Conservation (phyloP, 2,329 filamentous ascomycete species). For the Colletotrichum australisinense region DNA sequence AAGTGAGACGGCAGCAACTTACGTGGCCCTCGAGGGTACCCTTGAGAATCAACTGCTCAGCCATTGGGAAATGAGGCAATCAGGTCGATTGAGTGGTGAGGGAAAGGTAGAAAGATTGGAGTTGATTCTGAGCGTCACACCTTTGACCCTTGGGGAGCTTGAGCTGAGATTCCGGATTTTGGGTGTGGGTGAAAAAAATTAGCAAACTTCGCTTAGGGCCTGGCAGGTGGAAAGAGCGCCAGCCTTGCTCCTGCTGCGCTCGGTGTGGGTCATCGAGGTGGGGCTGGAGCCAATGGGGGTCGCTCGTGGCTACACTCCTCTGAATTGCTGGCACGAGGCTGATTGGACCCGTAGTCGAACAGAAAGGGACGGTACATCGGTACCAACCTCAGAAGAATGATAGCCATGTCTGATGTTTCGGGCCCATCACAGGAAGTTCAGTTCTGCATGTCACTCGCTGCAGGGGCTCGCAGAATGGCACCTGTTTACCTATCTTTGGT, state of each 20-base stretch:
- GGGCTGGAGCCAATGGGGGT: slow-evolving; percentile 21
- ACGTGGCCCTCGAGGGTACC: slow-evolving; percentile 97
- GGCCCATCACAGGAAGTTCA: not conserved
- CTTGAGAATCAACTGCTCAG: slow-evolving; percentile 95
- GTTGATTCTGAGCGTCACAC: slow-evolving; percentile 42
- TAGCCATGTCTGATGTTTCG: not conserved
- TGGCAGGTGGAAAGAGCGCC: slow-evolving; percentile 2
- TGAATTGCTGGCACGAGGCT: slow-evolving; percentile 16
- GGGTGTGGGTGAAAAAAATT: slow-evolving; percentile 18
- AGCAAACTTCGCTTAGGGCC: slow-evolving; percentile 10
- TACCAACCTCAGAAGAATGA: not conserved
- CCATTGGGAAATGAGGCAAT: slow-evolving; percentile 70
- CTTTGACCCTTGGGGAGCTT: slow-evolving; percentile 34
- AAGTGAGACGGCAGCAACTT: slow-evolving; percentile 54
- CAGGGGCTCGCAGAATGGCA: slow-evolving; percentile 3
- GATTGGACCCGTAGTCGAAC: not conserved
- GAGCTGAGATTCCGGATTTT: slow-evolving; percentile 50
- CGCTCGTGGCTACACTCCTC: not conserved
- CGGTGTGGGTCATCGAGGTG: not conserved
- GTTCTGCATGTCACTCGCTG: slow-evolving; percentile 4
- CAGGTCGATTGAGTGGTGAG: slow-evolving; percentile 53
- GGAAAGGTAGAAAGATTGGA: slow-evolving; percentile 46
- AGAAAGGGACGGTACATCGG: not conserved
- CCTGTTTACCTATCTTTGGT: not conserved
- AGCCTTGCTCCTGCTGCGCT: slow-evolving; percentile 15